Evolutionary conservation across 331 rosid species (phyloP).

Genomic region (Dryas integrifolia): DNA sequence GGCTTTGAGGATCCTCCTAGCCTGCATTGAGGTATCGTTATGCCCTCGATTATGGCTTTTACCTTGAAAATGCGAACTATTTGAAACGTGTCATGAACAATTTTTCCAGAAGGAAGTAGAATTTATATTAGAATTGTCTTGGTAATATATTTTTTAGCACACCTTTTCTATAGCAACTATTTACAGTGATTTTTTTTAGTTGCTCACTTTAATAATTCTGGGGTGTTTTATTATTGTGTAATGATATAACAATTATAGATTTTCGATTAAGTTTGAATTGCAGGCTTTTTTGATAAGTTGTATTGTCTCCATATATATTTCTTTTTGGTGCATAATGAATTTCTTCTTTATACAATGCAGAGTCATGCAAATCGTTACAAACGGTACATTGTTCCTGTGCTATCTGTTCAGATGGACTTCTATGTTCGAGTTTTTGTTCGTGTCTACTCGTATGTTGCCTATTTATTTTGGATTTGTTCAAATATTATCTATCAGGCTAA

Average conservation of each 20-base stretch:
- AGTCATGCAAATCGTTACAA: conserved; percentile 97
- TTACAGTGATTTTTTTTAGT: not conserved
- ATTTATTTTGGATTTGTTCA: conserved; percentile 8
- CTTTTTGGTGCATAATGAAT: not conserved
- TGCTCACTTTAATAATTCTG: not conserved
- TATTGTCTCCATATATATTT: not conserved
- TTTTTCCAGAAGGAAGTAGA: not conserved
- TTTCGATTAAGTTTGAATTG: conserved; percentile 2
- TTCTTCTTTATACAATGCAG: conserved; percentile 49
- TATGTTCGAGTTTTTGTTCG: conserved; percentile 95
- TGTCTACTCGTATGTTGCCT: conserved; percentile 63
- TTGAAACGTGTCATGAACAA: not conserved
- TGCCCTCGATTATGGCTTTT: conserved; percentile 8
- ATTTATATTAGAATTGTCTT: not conserved
- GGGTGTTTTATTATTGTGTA: not conserved
- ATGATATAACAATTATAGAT: not conserved
- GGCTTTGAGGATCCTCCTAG: conserved; percentile 94
- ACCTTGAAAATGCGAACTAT: not conserved
- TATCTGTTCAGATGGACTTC: conserved; percentile 88
- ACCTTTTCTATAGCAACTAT: not conserved
- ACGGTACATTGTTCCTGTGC: conserved; percentile 91
- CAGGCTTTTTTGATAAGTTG: not conserved
- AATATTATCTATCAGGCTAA: not conserved
- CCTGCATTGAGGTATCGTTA: conserved; percentile 81
- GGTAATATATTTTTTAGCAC: not conserved